Percentiles rank a stretch among this genome's conserved stretches.
phyloP scores from a whole-genome alignment of 2,329 filamentous ascomycete species.

The Verticillium tricorpus region DNA sequence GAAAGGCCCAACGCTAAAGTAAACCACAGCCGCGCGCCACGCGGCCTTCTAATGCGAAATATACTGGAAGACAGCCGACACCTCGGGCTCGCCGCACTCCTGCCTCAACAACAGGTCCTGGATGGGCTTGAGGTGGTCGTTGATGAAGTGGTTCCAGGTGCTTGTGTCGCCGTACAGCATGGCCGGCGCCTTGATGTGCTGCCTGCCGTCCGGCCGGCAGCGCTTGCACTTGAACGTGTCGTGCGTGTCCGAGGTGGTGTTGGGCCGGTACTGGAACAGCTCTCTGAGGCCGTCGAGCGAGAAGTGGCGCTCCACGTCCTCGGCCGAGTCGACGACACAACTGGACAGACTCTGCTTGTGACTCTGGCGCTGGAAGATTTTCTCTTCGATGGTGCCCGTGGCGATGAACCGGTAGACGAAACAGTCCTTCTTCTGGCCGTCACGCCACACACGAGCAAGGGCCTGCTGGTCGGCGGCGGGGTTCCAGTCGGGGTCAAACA shows the following conservation, averaged over 20 bases:
- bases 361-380: constrained; percentile 97
- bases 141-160: constrained; percentile 98
- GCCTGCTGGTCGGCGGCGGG: constrained; percentile 97
- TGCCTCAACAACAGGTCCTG: constrained; percentile 89
- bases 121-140: constrained; percentile 72
- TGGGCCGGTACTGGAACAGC: constrained; percentile 84
- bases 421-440: constrained; percentile 98
- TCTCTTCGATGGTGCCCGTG: constrained; percentile 96
- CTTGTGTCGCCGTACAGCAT: constrained; percentile 98
- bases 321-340: constrained; percentile 91
- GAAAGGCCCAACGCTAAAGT: not conserved
- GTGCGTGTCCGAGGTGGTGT: constrained; percentile 89
- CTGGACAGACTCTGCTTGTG: constrained; percentile 97
- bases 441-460: constrained; percentile 94
- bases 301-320: constrained; percentile 97
- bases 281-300: constrained; percentile 86
- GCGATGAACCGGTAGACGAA: constrained; percentile 99
- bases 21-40: no score
- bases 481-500: constrained; percentile 98
- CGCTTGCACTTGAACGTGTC: constrained; percentile 98
- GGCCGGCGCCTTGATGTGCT: constrained; percentile 84
- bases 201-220: constrained; percentile 81
- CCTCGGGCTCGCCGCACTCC: constrained; percentile 71
- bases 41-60: constrained; percentile 66
- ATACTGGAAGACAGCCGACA: constrained; percentile 97